Conservation (phyloP, 1,284 basidiomycete genomes). For the Hemileia vastatrix region DNA sequence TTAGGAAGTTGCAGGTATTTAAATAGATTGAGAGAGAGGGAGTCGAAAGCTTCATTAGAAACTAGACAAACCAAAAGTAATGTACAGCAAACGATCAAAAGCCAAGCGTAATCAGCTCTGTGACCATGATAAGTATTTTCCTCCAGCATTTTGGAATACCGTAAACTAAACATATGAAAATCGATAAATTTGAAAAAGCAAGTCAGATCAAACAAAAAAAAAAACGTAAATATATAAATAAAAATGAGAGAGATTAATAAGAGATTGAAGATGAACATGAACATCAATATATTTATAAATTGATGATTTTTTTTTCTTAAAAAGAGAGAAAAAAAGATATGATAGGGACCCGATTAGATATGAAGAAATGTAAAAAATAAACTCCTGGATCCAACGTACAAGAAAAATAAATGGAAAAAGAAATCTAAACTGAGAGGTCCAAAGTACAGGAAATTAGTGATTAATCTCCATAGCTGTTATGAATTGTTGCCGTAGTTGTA, state of each 20-base stretch:
- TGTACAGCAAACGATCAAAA: slow-evolving; percentile 50
- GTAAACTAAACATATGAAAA: slow-evolving; percentile 61
- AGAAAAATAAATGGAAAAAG: slow-evolving; percentile 94
- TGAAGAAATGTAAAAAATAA: no score
- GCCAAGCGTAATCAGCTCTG: slow-evolving; percentile 86
- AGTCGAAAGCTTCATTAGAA: background rate
- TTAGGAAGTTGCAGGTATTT: background rate
- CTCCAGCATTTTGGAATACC: slow-evolving; percentile 90
- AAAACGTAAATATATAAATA: background rate
- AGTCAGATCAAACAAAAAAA: background rate
- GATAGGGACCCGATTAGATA: no score
- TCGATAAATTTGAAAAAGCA: background rate
- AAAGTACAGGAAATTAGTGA: slow-evolving; percentile 93
- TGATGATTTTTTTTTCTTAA: no score
- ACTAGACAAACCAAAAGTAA: slow-evolving; percentile 6
- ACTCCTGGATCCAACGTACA: no score
- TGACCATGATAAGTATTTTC: slow-evolving; percentile 86
- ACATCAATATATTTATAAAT: no score
- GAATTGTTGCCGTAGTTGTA: no score
- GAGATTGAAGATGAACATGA: no score
- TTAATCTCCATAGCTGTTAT: slow-evolving; percentile 67
- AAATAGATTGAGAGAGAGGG: background rate
- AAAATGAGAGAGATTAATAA: background rate
- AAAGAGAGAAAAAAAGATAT: background rate
- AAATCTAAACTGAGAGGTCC: slow-evolving; percentile 87